phyloP scores from a whole-genome alignment of 176 grass and related monocot genomes.

The Musa acuminata region DNA sequence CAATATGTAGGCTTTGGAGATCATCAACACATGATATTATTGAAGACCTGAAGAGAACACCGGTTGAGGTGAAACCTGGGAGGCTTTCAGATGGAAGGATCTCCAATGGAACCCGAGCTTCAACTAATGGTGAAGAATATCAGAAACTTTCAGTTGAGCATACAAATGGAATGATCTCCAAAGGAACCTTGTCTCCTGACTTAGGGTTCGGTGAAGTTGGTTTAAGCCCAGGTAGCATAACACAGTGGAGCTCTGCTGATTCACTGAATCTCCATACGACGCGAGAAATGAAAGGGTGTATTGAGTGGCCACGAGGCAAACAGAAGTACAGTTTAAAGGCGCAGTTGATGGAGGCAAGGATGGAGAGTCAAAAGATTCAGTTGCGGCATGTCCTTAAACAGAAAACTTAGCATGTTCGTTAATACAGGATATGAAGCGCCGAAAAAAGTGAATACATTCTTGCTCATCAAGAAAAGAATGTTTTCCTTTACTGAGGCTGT shows the following conservation, averaged over 20 bases:
- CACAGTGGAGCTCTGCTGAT: constrained; percentile 73
- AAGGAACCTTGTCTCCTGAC: constrained; percentile 50
- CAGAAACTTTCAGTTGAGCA: constrained; percentile 44
- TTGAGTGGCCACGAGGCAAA: constrained; percentile 58
- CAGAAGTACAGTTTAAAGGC: constrained; percentile 92
- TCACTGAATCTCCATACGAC: constrained; percentile 58
- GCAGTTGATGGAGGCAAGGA: constrained; percentile 82
- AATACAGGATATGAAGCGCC: neutral
- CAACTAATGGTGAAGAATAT: constrained; percentile 46
- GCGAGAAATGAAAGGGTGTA: constrained; percentile 65
- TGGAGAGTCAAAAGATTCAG: constrained; percentile 90
- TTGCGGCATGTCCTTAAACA: constrained; percentile 84
- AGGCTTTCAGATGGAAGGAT: constrained; percentile 5
- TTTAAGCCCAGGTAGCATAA: constrained; percentile 38
- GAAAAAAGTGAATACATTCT: neutral
- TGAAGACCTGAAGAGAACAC: constrained; percentile 2
- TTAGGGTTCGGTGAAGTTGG: constrained; percentile 51
- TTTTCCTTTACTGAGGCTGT: neutral
- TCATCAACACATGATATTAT: constrained; percentile 32
- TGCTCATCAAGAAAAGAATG: neutral
- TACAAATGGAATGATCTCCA: constrained; percentile 43
- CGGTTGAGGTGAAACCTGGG: neutral
- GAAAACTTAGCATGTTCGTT: constrained; percentile 44
- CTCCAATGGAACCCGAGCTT: constrained; percentile 3
- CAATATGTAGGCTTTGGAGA: constrained; percentile 85